Evolutionary conservation across 106 monocot species (phyloP).

Genomic region (Dendrobium chrysotoxum): DNA sequence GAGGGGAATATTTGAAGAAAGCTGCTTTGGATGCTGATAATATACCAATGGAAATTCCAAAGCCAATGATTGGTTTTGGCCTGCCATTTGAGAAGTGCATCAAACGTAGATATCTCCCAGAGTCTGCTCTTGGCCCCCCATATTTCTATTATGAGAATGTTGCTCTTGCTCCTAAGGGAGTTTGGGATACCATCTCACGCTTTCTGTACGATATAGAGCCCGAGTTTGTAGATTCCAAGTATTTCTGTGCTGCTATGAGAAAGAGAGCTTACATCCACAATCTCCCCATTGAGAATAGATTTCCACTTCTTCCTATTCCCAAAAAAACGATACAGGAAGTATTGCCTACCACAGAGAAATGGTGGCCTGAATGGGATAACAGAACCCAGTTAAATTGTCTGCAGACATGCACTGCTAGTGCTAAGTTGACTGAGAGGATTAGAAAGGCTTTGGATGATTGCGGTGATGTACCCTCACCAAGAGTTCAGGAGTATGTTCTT

Average conservation of each 20-base stretch:
- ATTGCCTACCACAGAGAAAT: constrained; percentile 39
- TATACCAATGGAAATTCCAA: constrained; percentile 20
- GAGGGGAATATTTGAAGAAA: background rate
- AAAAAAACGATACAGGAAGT: constrained; percentile 49
- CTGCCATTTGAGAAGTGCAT: constrained; percentile 32
- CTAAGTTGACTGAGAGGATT: constrained; percentile 19
- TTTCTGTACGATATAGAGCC: constrained; percentile 58
- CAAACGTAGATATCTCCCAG: constrained; percentile 36
- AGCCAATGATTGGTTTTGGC: constrained; percentile 74
- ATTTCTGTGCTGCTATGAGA: constrained; percentile 52
- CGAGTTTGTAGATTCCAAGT: constrained; percentile 81
- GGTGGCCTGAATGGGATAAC: constrained; percentile 77
- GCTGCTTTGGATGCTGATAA: background rate
- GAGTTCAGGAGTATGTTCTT: constrained; percentile 27
- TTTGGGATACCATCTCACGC: constrained; percentile 59
- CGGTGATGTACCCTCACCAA: constrained; percentile 22
- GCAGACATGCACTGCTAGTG: constrained; percentile 23
- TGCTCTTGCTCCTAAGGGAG: constrained; percentile 69
- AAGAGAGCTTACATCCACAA: constrained; percentile 78
- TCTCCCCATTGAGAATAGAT: constrained; percentile 52
- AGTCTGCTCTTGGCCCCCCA: constrained; percentile 56
- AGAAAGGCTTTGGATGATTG: constrained; percentile 10
- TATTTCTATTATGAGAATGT: constrained; percentile 91
- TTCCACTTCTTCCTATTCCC: constrained; percentile 37
- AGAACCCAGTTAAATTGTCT: constrained; percentile 48